Base-by-base conservation (phyloP, 352 stramenopile genomes). In the Phytopythium ostracodes region DNA sequence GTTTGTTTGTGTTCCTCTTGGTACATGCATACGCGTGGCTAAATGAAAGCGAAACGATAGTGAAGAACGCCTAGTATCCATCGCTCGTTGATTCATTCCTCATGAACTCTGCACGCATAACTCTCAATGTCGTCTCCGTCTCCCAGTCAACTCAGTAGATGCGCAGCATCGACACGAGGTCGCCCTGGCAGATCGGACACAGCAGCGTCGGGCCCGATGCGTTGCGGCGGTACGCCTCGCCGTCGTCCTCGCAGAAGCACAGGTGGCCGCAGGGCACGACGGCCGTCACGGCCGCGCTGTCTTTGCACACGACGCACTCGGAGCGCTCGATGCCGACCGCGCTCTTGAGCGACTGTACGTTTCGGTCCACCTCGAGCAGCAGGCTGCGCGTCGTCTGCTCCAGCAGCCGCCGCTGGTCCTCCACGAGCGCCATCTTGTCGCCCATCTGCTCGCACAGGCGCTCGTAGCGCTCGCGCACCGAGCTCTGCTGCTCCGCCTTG, bases 191-290 rank as follows among this genome's bases (percentile, higher is more conserved):
- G 57, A 94, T 84, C 15, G 85, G 85, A 59, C 85, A 94, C 40
- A 78, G 71, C 20, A 87, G 66, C 57, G 86, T 77, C 38, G 73
- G 60, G 8, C 60, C 70, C 18, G 68, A 63, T 33, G 72, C 70
- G 35, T 80, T 84, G 46, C 67, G 79, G 4, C 74, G 75, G 65
- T 92, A 94, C 15, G 72, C 67, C 40, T 91, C 80, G 29, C 75
- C 81, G 65, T 94, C 85, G n/a, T 89, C 68, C 31, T 94, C 79
- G 67, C 85, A 94, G 60, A 94, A 94, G 57, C 84, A 91, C 47
- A 94, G 47, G 49, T 94, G 85, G n/a, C 85, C 85, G 46, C 85
- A 94, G 46, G 85, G 85, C 55, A 92, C 83, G 42, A 94, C 71
- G 7, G 85, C 85, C 35, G 77, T 91, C 54, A 89, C 84, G 1